Conservation (phyloP, 257 asterid species). For the Asclepias syriaca region DNA sequence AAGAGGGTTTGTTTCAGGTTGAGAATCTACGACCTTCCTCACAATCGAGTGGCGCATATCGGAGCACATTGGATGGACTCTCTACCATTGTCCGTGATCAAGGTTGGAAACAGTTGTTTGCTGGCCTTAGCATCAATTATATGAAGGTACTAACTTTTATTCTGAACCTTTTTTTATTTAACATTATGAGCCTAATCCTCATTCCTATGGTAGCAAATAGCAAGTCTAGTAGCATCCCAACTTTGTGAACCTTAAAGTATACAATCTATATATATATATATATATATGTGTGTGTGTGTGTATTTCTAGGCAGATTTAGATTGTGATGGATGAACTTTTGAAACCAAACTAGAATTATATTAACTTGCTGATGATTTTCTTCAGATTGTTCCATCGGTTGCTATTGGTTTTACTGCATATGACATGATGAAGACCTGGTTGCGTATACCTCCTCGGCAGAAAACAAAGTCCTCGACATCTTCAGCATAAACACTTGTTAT, state of each 20-base stretch:
- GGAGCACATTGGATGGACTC: slow-evolving; percentile 74
- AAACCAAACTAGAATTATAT: too few species aligned
- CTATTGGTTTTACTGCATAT: slow-evolving; percentile 87
- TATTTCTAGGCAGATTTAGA: too few species aligned
- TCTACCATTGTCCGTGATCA: slow-evolving; percentile 52
- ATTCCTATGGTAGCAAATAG: not conserved
- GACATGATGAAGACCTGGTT: slow-evolving; percentile 80
- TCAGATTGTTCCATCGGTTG: slow-evolving; percentile 94
- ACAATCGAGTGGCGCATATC: slow-evolving; percentile 40
- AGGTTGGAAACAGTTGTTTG: slow-evolving; percentile 86
- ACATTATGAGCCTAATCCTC: not conserved
- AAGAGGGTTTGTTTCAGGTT: slow-evolving; percentile 42
- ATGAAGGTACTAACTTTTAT: slow-evolving; percentile 53
- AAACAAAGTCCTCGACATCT: slow-evolving; percentile 35
- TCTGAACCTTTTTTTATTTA: not conserved
- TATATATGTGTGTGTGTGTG: too few species aligned
- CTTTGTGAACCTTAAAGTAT: too few species aligned
- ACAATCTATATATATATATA: too few species aligned
- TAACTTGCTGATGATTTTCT: not conserved
- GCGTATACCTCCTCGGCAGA: slow-evolving; percentile 74
- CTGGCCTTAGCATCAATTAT: slow-evolving; percentile 93
- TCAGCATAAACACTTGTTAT: slow-evolving; percentile 16
- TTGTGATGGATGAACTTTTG: not conserved
- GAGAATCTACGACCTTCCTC: slow-evolving; percentile 62
- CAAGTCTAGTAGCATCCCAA: too few species aligned